Conservation (phyloP, 768 basidiomycete species). For the Pleurotus tuber-regium region DNA sequence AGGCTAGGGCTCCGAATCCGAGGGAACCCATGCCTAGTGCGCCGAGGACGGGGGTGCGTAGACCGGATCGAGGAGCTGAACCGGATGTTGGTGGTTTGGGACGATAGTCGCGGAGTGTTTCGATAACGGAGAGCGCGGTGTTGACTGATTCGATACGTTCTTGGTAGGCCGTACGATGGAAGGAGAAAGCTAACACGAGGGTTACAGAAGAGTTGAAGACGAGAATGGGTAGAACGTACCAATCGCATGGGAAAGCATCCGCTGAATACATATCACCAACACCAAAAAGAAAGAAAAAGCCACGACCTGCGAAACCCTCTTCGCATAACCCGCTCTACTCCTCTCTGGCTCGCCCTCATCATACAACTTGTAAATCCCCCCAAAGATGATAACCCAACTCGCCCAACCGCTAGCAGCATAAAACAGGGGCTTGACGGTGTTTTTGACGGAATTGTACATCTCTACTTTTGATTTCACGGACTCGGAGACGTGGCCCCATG, state of each 20-base stretch:
- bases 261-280: slow-evolving; percentile 58
- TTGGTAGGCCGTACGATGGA: slow-evolving; percentile 74
- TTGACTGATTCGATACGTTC: slow-evolving; percentile 65
- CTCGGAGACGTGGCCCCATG: slow-evolving; percentile 80
- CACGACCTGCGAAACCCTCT: slow-evolving; percentile 56
- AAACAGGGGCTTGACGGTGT: slow-evolving; percentile 66
- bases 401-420: slow-evolving; percentile 71
- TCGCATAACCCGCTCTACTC: slow-evolving; percentile 62
- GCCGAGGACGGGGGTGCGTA: slow-evolving; percentile 44
- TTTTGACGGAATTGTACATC: slow-evolving; percentile 67
- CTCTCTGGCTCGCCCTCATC: slow-evolving; percentile 29
- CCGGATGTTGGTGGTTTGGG: slow-evolving; percentile 37
- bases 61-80: slow-evolving; percentile 30
- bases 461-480: slow-evolving; percentile 62
- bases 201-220: not conserved
- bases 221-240: slow-evolving; percentile 22
- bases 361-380: slow-evolving; percentile 59
- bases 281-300: slow-evolving; percentile 77
- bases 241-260: slow-evolving; percentile 69
- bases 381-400: slow-evolving; percentile 77
- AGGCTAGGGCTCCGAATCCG: not conserved
- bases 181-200: slow-evolving; percentile 51
- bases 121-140: slow-evolving; percentile 55
- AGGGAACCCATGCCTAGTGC: slow-evolving; percentile 19
- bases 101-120: slow-evolving; percentile 63